Percentiles rank a stretch among this genome's conserved stretches.
These are phyloP conservation scores for Schwanniomyces polymorphus DNA, from an alignment of 805 yeast species.

Conservation along the genomic window DNA sequence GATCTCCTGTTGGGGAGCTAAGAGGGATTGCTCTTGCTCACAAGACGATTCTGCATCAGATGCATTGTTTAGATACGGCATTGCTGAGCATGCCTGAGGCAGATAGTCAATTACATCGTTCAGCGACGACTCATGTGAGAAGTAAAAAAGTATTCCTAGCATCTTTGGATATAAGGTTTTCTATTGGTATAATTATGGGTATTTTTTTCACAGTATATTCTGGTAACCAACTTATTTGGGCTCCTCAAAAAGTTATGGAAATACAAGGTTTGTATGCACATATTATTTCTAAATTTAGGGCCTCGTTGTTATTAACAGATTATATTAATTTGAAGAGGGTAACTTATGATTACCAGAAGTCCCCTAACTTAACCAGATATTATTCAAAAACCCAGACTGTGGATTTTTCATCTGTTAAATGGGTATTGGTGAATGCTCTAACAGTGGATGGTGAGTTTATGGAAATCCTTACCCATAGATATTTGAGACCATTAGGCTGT, in stretches of 20 bases:
- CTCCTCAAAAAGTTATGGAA: conserved; percentile 71
- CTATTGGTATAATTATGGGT: conserved; percentile 85
- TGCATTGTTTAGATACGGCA: conserved; percentile 71
- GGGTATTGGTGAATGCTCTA: conserved; percentile 87
- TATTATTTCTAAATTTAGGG: conserved; percentile 66
- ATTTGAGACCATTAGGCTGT: conserved; percentile 90
- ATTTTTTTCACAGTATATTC: conserved; percentile 77
- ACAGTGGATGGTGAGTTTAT: conserved; percentile 93
- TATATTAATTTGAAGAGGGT: conserved; percentile 87
- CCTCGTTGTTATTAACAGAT: conserved; percentile 77
- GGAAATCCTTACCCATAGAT: conserved; percentile 83
- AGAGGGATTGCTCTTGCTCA: conserved; percentile 94
- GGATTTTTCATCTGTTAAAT: conserved; percentile 75
- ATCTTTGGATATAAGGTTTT: conserved; percentile 45
- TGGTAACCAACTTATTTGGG: conserved; percentile 80
- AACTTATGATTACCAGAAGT: conserved; percentile 87
- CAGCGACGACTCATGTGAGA: conserved; percentile 29
- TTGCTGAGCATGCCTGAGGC: conserved; percentile 64
- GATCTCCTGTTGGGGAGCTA: conserved; percentile 86
- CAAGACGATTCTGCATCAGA: conserved; percentile 82
- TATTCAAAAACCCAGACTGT: conserved; percentile 73
- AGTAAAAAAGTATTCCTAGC: conserved; percentile 54
- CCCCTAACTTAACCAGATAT: conserved; percentile 81
- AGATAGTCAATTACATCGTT: conserved; percentile 51
- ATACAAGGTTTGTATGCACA: conserved; percentile 87